These are phyloP conservation scores for Malassezia furfur DNA, from an alignment of 1,284 basidiomycete species.

Conservation along the genomic window DNA sequence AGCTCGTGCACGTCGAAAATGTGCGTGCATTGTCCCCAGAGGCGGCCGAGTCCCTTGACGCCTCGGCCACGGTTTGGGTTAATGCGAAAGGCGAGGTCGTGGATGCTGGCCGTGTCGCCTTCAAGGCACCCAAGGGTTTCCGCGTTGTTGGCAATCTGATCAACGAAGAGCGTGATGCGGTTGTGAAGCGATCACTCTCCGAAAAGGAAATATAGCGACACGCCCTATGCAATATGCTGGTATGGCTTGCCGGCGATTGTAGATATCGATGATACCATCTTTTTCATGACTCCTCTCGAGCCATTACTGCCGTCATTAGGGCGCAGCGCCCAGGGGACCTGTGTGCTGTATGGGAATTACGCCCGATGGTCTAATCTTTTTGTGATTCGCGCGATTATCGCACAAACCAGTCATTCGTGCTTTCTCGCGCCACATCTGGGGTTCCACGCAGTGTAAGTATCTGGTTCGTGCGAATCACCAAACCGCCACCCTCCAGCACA, in stretches of 20 bases:
- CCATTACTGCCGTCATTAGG: no score
- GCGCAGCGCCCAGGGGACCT: not conserved
- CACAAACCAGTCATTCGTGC: not conserved
- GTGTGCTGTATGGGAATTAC: not conserved
- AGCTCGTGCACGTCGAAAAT: slow-evolving; percentile 74
- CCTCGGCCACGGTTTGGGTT: slow-evolving; percentile 38
- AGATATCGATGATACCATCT: not conserved
- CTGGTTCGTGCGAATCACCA: not conserved
- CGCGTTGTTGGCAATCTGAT: slow-evolving; percentile 40
- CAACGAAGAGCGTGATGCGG: slow-evolving; percentile 30
- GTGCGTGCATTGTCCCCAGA: slow-evolving; percentile 50
- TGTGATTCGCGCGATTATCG: not conserved
- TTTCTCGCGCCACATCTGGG: slow-evolving; percentile 1
- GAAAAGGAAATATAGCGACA: not conserved
- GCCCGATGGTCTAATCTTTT: not conserved
- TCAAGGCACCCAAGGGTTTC: slow-evolving; percentile 44
- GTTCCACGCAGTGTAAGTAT: not conserved
- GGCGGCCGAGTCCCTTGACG: slow-evolving; percentile 12
- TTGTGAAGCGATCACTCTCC: not conserved
- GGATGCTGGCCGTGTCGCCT: slow-evolving; percentile 35
- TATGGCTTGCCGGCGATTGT: not conserved
- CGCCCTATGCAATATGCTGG: no score
- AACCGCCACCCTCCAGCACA: not conserved
- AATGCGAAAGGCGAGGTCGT: slow-evolving; percentile 42
- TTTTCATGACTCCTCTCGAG: not conserved